Evolutionary conservation across 2,329 filamentous ascomycete genomes (phyloP).

Genomic region (Fusarium sp.): DNA sequence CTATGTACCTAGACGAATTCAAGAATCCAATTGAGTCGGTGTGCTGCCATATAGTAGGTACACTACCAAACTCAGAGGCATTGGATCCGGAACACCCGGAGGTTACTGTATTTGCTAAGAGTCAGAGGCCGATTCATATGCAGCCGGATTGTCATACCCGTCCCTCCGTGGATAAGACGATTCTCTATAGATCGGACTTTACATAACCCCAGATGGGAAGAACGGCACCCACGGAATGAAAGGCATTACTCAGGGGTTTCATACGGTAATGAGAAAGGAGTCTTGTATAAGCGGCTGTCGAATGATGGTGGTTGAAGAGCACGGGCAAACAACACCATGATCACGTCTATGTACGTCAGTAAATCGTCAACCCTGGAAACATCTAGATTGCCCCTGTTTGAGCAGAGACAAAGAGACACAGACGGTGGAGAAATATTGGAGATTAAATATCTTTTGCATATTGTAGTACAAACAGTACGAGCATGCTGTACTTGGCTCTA

Average conservation of each 20-base stretch:
- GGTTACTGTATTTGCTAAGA: conserved; percentile 2
- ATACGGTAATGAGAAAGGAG: conserved; percentile 5
- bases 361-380: neutral
- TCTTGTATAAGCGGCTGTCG: conserved; percentile 12
- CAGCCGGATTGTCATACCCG: conserved; percentile 20
- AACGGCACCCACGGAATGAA: conserved; percentile 3
- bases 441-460: conserved; percentile 12
- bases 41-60: neutral
- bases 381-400: conserved; percentile 2
- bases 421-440: neutral
- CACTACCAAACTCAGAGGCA: neutral
- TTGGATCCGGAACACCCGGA: conserved; percentile 15
- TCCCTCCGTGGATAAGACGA: conserved; percentile 7
- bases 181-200: conserved; percentile 1
- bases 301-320: conserved; percentile 33
- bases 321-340: conserved; percentile 42
- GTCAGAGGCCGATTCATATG: conserved; percentile 5
- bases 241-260: conserved; percentile 1
- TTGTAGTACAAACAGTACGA: neutral
- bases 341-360: conserved; percentile 28
- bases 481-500: neutral
- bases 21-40: neutral
- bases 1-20: neutral
- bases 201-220: neutral
- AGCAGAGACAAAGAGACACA: conserved; percentile 2